Evolutionary conservation across 1,284 basidiomycete species (phyloP), one percentile per base, ranked within the genome.

Genomic region (Irpex lacteus): DNA sequence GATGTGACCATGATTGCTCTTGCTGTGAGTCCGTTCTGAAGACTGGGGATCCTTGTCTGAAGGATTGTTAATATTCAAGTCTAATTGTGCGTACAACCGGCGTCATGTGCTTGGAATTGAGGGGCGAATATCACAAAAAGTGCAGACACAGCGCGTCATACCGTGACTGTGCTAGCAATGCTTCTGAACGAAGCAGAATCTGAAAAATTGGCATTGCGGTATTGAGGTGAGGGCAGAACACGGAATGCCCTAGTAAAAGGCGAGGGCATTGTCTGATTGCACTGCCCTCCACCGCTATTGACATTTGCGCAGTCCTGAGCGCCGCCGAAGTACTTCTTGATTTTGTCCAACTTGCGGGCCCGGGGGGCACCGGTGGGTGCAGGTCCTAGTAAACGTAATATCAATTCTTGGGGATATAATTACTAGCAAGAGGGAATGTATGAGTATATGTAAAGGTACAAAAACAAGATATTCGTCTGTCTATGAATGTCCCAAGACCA

Each of bases 191-290:
- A 56, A 56, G 54, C 34, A 36, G 71, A 71, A 55, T 44, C 72
- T 77, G 80, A 85, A 84, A 84, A 81, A 85, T 84, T 83, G 75
- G 68, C 50, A 73, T 72, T 70, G 79, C 76, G 79, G 74, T 75
- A 77, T 79, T 75, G 13, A 63, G 65, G 65, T 73, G 75, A 78
- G 75, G 77, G 74, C 72, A 75, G 71, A 71, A 80, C 82, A 85
- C 82, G 78, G 82, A 82, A 82, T 78, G 80, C 82, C 82, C 83
- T 84, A 85, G 83, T 84, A 83, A 84, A 84, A 85, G 83, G 83
- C 83, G 83, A 84, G 82, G 82, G 81, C 80, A 79, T 83, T 82
- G 78, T 81, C 71, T 76, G 71, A 61, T 84, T 84, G 82, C 76
- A 73, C 73, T 73, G 73, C 75, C 79, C 77, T 75, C 80, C 79